A percentile compares a stretch with the other conserved stretches of the same genome.
These are phyloP conservation scores for Arachis monticola DNA, from an alignment of 331 rosid species.

Conservation along the genomic window DNA sequence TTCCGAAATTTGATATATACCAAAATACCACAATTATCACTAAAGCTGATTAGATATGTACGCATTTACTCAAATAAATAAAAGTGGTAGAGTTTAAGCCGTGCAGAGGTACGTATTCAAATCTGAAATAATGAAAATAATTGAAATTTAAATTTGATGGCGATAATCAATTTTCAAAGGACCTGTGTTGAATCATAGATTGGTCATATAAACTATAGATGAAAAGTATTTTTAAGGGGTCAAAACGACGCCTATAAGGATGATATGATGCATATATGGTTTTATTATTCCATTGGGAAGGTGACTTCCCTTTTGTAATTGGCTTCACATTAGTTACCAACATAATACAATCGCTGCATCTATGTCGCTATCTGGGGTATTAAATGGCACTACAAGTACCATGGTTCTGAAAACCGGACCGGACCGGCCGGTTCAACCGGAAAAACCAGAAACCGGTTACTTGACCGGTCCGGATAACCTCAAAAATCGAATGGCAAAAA, in stretches of 20 bases:
- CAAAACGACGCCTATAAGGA: constrained; percentile 28
- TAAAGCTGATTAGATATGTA: background rate
- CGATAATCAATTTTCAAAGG: constrained; percentile 28
- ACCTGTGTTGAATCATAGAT: constrained; percentile 19
- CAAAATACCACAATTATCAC: background rate
- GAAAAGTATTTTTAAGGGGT: background rate
- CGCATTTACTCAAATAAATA: background rate
- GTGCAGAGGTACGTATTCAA: constrained; percentile 1
- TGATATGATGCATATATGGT: background rate
- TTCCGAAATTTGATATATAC: background rate
- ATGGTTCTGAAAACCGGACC: too few species aligned
- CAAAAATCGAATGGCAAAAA: too few species aligned
- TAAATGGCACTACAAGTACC: too few species aligned
- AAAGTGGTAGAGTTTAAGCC: constrained; percentile 23
- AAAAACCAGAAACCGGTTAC: too few species aligned
- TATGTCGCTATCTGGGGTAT: too few species aligned
- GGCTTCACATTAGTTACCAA: constrained; percentile 10
- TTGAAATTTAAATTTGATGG: too few species aligned
- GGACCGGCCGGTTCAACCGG: too few species aligned
- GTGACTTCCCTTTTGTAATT: constrained; percentile 7
- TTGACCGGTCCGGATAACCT: too few species aligned
- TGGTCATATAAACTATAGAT: background rate
- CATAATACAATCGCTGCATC: background rate
- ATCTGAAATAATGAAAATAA: constrained; percentile 31
- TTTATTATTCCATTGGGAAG: constrained; percentile 2